Conservation (phyloP, 2,329 filamentous ascomycete genomes). For the Zymoseptoria brevis region DNA sequence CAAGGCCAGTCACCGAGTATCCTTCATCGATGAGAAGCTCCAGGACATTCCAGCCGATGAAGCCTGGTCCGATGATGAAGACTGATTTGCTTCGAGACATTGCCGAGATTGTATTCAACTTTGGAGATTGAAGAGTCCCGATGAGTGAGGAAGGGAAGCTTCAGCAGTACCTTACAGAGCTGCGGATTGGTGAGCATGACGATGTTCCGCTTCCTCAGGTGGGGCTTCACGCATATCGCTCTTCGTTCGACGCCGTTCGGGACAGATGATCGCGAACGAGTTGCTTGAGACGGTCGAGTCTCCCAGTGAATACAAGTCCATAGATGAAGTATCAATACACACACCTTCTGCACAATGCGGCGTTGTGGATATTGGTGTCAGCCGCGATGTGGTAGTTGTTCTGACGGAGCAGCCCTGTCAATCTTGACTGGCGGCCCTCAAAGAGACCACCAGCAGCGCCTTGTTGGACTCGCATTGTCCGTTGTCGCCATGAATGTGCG, state of each 20-base stretch:
- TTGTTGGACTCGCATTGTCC: too few relatives aligned
- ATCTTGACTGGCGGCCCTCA: too few relatives aligned
- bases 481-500: too few relatives aligned
- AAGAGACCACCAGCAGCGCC: too few relatives aligned
- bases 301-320: too few relatives aligned
- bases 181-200: background rate
- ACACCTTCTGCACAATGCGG: too few relatives aligned
- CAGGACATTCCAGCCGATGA: constrained; percentile 43
- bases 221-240: background rate
- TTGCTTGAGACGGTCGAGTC: too few relatives aligned
- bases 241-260: background rate
- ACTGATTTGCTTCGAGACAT: constrained; percentile 27
- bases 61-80: constrained; percentile 41
- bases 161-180: background rate
- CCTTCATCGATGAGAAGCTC: constrained; percentile 36
- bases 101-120: background rate
- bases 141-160: background rate
- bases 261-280: background rate
- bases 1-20: constrained; percentile 34
- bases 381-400: too few relatives aligned
- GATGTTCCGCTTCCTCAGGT: background rate
- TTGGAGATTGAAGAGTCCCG: background rate
- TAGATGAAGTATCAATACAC: too few relatives aligned
- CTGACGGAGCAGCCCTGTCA: too few relatives aligned
- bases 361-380: too few relatives aligned